phyloP scores from a whole-genome alignment of 768 basidiomycete genomes.

The Udeniomyces megalosporus region DNA sequence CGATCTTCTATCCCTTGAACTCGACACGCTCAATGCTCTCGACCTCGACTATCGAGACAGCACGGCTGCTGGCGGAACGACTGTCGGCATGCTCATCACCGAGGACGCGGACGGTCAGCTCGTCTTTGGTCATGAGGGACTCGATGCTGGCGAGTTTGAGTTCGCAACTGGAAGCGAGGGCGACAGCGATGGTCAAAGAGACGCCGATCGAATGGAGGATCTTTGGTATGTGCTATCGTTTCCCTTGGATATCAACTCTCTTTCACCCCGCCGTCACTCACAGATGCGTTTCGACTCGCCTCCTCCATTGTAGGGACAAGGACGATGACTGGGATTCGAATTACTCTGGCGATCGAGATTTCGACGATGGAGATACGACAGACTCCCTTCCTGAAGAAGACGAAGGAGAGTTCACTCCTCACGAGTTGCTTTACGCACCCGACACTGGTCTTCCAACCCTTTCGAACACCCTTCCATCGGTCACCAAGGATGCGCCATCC shows the following conservation, averaged over 20 bases:
- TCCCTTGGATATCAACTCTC: not conserved
- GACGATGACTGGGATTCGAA: not conserved
- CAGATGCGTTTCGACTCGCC: too few relatives aligned
- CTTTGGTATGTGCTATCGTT: slow-evolving; percentile 2
- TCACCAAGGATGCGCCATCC: not conserved
- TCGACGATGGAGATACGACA: slow-evolving; percentile 15
- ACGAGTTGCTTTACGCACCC: not conserved
- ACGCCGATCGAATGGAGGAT: slow-evolving; percentile 11
- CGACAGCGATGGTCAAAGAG: slow-evolving; percentile 11
- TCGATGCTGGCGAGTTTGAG: slow-evolving; percentile 5
- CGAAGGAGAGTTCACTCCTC: slow-evolving; percentile 1
- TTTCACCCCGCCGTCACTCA: too few relatives aligned
- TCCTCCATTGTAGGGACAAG: not conserved
- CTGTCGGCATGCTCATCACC: slow-evolving; percentile 4
- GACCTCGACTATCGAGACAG: not conserved
- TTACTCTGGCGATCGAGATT: slow-evolving; percentile 7
- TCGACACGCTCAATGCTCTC: not conserved
- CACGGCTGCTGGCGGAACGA: not conserved
- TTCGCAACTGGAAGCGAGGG: slow-evolving; percentile 16
- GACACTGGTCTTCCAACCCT: not conserved
- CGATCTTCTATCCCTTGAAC: not conserved
- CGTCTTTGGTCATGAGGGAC: not conserved
- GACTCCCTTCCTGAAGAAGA: slow-evolving; percentile 15
- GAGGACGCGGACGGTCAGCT: slow-evolving; percentile 15
- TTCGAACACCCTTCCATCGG: not conserved